Evolutionary conservation across 2,329 filamentous ascomycete genomes (phyloP), one percentile per base, ranked within the genome.

Genomic region (Ophiocordyceps unilateralis): DNA sequence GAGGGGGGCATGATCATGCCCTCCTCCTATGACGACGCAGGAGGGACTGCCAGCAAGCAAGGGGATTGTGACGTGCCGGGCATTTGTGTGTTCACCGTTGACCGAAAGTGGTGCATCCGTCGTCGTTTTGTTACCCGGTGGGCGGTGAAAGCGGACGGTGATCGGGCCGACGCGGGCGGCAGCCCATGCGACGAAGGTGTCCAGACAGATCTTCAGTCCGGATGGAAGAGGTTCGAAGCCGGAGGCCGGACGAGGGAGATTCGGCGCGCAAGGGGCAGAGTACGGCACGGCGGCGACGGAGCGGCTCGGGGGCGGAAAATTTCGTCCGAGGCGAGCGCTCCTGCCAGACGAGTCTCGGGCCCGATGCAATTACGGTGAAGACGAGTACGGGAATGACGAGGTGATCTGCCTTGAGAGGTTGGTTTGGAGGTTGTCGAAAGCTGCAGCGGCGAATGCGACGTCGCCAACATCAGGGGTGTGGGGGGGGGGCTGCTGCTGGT

Each of bases 1-100:
- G 58, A 56, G 49, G 51, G 51, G 39, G 57, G 56, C 46, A 59
- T 51, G 34, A 53, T 56, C 49, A 52, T 48, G 48, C 51, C 51
- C 51, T 55, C 54, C 51, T 55, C 54, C 43, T 58, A 53, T 46
- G 54, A 52, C 47, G 52, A 45, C 40, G 46, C 52, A 47, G 54
- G 54, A 51, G 55, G 55, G 47, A 53, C 55, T 49, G 54, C 55
- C 55, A 55, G 51, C 56, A 55, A 56, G 52, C 56, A 55, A 55
- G 52, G 49, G 49, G 51, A 55, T 46, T 51, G 50, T 49, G 50
- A 54, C 50, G 52, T 53, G 57, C 54, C 59, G 59, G 58, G 56
- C 60, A 53, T 51, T 50, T 52, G 58, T 58, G 59, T 62, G 61
- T 56, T 54, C 53, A 58, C 58, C 60, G 60, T 56, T 46, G 44